phyloP scores from a whole-genome alignment of 1,284 basidiomycete species.

The Moesziomyces sp. region DNA sequence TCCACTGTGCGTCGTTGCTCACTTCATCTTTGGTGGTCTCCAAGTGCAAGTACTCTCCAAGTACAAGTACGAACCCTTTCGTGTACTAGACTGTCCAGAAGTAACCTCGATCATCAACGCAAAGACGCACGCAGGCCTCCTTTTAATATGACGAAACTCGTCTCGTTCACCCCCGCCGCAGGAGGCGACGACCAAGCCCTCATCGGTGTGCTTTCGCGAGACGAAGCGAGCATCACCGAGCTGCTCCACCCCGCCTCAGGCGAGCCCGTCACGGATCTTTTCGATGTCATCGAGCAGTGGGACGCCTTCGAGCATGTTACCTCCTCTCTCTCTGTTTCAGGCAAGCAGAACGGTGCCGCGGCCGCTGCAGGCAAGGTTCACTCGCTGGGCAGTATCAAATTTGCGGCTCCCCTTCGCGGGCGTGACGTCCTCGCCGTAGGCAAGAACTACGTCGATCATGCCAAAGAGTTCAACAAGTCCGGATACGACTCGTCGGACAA shows the following conservation, averaged over 20 bases:
- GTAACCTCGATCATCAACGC: too few relatives aligned
- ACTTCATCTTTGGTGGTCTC: too few relatives aligned
- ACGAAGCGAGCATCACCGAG: not conserved
- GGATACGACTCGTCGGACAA: constrained; percentile 10
- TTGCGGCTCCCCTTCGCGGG: constrained; percentile 5
- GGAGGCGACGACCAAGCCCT: too few relatives aligned
- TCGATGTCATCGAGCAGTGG: constrained; percentile 13
- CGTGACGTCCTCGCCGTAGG: constrained; percentile 10
- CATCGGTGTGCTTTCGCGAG: constrained; percentile 6
- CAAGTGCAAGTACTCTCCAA: too few relatives aligned
- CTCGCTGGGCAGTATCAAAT: not conserved
- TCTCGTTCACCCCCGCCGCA: too few relatives aligned
- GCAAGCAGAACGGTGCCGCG: not conserved
- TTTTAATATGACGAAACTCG: too few relatives aligned
- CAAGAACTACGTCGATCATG: constrained; percentile 10
- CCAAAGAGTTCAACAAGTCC: constrained; percentile 14
- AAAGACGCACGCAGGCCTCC: too few relatives aligned
- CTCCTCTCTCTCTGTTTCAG: too few relatives aligned
- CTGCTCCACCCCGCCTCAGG: constrained; percentile 1
- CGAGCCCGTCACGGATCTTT: constrained; percentile 1
- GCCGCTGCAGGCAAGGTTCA: constrained; percentile 1
- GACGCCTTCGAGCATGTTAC: not conserved
- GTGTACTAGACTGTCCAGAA: too few relatives aligned
- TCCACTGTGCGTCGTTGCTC: too few relatives aligned
- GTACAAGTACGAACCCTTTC: too few relatives aligned